Conservation (phyloP, 2,329 filamentous ascomycete species). For the Cladosporium halotolerans region DNA sequence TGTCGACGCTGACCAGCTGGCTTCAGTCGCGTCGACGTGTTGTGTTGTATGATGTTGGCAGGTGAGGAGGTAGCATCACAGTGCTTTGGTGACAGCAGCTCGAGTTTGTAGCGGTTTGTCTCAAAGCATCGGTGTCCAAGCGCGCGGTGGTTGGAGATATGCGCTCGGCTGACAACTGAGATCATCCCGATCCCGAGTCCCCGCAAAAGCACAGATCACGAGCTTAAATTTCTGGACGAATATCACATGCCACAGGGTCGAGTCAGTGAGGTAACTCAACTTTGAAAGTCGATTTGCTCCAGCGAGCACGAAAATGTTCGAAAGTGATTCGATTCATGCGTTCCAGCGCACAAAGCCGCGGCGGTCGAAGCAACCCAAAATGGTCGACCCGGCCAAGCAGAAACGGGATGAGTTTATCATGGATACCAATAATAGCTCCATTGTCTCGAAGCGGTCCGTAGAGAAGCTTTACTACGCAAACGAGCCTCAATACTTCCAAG, state of each 20-base stretch:
- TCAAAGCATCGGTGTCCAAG: no score
- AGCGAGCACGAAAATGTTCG: background rate
- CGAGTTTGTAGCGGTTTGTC: no score
- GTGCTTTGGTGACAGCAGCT: no score
- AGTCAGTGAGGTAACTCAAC: background rate
- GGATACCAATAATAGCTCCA: conserved; percentile 79
- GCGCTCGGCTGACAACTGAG: no score
- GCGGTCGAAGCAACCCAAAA: background rate
- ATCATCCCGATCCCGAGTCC: no score
- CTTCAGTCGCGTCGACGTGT: conserved; percentile 66
- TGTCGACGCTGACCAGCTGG: conserved; percentile 34
- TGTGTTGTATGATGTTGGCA: no score
- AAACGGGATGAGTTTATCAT: conserved; percentile 31
- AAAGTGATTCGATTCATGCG: background rate
- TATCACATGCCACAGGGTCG: background rate
- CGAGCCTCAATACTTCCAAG: conserved; percentile 77
- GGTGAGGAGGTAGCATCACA: no score
- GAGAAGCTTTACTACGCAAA: conserved; percentile 74
- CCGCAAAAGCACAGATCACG: no score
- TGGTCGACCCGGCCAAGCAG: conserved; percentile 22
- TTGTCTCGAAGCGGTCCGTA: conserved; percentile 89
- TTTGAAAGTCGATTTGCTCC: no score
- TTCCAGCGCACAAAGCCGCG: background rate
- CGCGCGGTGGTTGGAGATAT: no score
- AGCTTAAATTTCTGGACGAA: background rate